Evolutionary conservation across 208 protist genomes (phyloP).

Genomic region (Novymonas esmeraldas): DNA sequence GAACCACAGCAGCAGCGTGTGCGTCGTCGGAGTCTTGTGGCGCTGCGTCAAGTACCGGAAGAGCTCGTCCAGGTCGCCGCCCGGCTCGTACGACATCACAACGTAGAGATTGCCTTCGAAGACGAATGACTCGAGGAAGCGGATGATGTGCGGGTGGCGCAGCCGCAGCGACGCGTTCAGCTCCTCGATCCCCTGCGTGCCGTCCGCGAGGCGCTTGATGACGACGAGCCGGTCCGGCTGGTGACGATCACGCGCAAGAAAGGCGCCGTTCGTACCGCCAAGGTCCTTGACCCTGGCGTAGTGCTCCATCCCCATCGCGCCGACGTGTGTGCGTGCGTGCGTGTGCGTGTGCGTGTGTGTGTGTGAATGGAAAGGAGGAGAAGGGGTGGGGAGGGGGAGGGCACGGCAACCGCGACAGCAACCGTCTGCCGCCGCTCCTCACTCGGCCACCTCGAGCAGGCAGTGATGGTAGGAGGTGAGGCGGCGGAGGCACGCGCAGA

Average conservation of each 20-base stretch:
- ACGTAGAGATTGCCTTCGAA: constrained; percentile 77
- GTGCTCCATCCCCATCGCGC: constrained; percentile 84
- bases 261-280: constrained; percentile 80
- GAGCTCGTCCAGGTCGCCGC: constrained; percentile 81
- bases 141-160: constrained; percentile 81
- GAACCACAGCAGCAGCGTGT: constrained; percentile 73
- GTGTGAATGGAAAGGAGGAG: too few species aligned
- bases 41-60: constrained; percentile 43
- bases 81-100: constrained; percentile 79
- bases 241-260: constrained; percentile 68
- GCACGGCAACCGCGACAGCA: too few species aligned
- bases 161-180: constrained; percentile 75
- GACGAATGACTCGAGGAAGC: constrained; percentile 76
- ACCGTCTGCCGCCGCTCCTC: too few species aligned
- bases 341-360: not conserved
- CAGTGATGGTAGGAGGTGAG: too few species aligned
- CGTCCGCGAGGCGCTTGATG: constrained; percentile 78
- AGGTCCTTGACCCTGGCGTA: constrained; percentile 77
- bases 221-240: constrained; percentile 61
- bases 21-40: constrained; percentile 49
- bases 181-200: constrained; percentile 74
- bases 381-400: too few species aligned
- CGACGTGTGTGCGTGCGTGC: not conserved
- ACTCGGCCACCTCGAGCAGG: too few species aligned
- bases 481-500: not conserved